Base-by-base conservation (phyloP, 2,329 filamentous ascomycete species). In the Chrysoporthe austroafricana region DNA sequence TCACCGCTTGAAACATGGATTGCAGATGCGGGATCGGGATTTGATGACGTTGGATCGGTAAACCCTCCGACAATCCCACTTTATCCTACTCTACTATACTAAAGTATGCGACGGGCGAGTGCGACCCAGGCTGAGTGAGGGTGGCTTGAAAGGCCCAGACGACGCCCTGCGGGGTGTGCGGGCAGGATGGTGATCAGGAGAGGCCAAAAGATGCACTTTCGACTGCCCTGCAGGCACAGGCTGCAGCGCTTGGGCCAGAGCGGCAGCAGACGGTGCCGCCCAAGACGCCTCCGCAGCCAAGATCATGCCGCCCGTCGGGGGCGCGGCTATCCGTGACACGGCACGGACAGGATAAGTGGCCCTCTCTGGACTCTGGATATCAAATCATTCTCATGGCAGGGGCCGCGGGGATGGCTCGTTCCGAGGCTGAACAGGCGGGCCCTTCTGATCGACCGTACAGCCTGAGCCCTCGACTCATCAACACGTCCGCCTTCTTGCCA, bases 1-100 rank as follows among this genome's bases (percentile, higher is more conserved):
- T 21, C 39, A 60, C 50, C 50, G 3, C 57, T 42, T 60, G 57
- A 60, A 60, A 60, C 57, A 42, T 32, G 57, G 57, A 60, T 14
- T 26, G 39, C 57, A 60, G 57, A 21, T 44, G 57, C 57, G 57
- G 57, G 34, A 42, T 26, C 36, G 39, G 50, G 50, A 54, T 54
- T 26, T 32, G 50, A 32, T 54, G 50, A 32, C 50, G 50, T 54
- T 54, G 50, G 21, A 32, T 54, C 26, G 50, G 50, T 54, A 54
- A 32, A 54, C 3, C 5, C 50, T 32, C 50, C 50, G 50, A 34
- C 50, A 21, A 54, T 54, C 21, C 32, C 50, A 54, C 48, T 21
- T 50, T 26, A 26, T 14, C n/a, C 48, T 11, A 32, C 21, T 54
- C 50, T 32, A 13, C 26, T 26, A 26, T 26, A 26, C 26, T 26